Base-by-base conservation (phyloP, 345 rosid species). In the Pugionium dolabratum region DNA sequence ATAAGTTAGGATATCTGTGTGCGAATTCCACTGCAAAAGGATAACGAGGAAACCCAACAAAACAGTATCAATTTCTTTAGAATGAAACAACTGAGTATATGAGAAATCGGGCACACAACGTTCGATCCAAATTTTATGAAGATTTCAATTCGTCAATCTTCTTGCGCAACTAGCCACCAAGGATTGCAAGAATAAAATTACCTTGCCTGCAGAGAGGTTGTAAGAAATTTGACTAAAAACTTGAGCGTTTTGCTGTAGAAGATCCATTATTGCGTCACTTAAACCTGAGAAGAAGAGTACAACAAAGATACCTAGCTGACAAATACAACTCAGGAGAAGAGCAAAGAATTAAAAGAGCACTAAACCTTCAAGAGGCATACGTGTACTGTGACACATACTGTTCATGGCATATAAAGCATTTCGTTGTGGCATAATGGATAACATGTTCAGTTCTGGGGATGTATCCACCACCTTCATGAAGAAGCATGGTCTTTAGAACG, bases 121-220 rank as follows among this genome's bases (percentile, higher is more conserved):
- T 79, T 40, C 25, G 3, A 64, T 54, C 49, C 4, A 49, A 46
- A 4, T 32, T 54, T 56, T 58, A 27, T 90, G 80, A 36, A 81
- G 90, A 74, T 83, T 50, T 27, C 35, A 54, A 8, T 53, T 43
- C 1, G n/a, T 9, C 64, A 62, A 41, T 39, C 59, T 64, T 64
- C 59, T 71, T 40, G 26, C 10, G 40, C 44, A 72, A n/a, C 39
- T 30, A 45, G 46, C 44, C 47, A 49, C 25, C 34, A 52, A 54
- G 52, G 32, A 53, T 54, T 51, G 35, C 67, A 36, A 55, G 39
- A 25, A 55, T 25, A 34, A 54, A 33, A 11, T 82, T 80, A 89
- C 99, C 95, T 87, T 91, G 64, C 64, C 68, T 43, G 42, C 61
- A 62, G 86, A 86, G 72, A 95, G 86, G 77, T 95, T 95, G 55